Evolutionary conservation across 805 yeast genomes (phyloP).

Genomic region (Myxozyma geophila): DNA sequence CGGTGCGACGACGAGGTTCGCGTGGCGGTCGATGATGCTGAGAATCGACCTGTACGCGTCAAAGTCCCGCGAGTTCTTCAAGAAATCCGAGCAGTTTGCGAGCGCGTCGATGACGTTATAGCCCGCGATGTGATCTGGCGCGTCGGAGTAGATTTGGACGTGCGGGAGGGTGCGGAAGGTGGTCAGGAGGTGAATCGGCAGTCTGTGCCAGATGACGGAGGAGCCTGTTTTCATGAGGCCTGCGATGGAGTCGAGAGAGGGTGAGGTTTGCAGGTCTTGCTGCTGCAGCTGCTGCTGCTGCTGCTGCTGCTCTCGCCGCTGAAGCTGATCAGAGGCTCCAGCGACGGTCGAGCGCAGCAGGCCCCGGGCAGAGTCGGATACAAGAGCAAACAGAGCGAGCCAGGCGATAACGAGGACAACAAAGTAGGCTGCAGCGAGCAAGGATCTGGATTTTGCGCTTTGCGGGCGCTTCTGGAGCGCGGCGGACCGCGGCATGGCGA

Average conservation of each 20-base stretch:
- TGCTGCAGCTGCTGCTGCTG: neutral
- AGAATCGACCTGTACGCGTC: conserved; percentile 36
- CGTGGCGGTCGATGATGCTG: conserved; percentile 3
- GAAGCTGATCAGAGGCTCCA: neutral
- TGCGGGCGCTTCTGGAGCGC: neutral
- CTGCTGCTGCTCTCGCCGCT: neutral
- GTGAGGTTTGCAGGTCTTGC: neutral
- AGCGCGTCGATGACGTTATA: conserved; percentile 44
- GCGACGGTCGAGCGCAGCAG: neutral
- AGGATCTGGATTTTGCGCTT: neutral
- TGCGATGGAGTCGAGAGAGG: conserved; percentile 8
- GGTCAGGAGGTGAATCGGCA: conserved; percentile 46
- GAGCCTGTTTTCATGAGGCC: conserved; percentile 46
- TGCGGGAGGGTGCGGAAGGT: conserved; percentile 41
- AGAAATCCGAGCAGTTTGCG: conserved; percentile 22
- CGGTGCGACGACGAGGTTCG: conserved; percentile 4
- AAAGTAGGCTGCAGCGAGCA: neutral
- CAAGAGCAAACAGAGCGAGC: neutral
- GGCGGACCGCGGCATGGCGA: neutral
- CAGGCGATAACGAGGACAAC: neutral
- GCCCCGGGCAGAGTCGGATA: neutral
- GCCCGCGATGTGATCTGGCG: conserved; percentile 43
- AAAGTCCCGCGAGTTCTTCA: conserved; percentile 27
- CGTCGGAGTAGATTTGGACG: conserved; percentile 46
- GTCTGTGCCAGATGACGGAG: conserved; percentile 44